Evolutionary conservation across 305 asterid species (phyloP).

Genomic region (Nicotiana rustica): DNA sequence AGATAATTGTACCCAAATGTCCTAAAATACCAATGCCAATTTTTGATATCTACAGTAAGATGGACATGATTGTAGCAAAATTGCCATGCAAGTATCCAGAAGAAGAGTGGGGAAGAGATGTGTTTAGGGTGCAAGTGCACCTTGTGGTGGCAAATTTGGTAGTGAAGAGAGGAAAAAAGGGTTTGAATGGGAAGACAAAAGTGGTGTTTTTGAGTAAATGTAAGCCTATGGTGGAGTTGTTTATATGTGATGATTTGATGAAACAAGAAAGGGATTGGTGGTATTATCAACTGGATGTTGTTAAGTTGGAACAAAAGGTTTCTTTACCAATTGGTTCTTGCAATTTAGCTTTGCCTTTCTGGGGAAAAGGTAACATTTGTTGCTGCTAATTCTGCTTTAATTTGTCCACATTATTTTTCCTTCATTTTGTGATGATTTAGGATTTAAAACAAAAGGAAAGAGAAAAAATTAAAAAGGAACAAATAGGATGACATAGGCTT

Average conservation of each 20-base stretch:
- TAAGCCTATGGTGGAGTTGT: slow-evolving; percentile 75
- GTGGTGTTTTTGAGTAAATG: slow-evolving; percentile 76
- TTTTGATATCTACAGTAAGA: slow-evolving; percentile 37
- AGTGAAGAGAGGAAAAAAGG: slow-evolving; percentile 60
- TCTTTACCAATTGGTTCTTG: slow-evolving; percentile 80
- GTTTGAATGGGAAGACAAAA: slow-evolving; percentile 54
- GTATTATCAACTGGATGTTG: slow-evolving; percentile 59
- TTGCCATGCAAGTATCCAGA: slow-evolving; percentile 62
- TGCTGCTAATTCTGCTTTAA: not conserved
- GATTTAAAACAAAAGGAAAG: no score
- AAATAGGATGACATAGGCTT: no score
- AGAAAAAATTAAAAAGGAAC: no score
- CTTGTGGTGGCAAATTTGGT: slow-evolving; percentile 64
- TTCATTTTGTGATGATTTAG: no score
- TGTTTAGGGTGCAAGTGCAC: slow-evolving; percentile 78
- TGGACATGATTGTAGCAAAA: slow-evolving; percentile 78
- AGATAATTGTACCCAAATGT: slow-evolving; percentile 60
- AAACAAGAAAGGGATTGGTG: slow-evolving; percentile 78
- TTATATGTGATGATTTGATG: slow-evolving; percentile 71
- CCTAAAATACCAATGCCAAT: slow-evolving; percentile 86
- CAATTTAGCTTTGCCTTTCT: slow-evolving; percentile 73
- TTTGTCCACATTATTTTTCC: no score
- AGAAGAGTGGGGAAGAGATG: slow-evolving; percentile 74
- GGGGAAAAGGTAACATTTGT: slow-evolving; percentile 67
- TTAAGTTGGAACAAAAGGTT: slow-evolving; percentile 63